Conservation (phyloP, 257 asterid genomes). For the Solanum tarijense region DNA sequence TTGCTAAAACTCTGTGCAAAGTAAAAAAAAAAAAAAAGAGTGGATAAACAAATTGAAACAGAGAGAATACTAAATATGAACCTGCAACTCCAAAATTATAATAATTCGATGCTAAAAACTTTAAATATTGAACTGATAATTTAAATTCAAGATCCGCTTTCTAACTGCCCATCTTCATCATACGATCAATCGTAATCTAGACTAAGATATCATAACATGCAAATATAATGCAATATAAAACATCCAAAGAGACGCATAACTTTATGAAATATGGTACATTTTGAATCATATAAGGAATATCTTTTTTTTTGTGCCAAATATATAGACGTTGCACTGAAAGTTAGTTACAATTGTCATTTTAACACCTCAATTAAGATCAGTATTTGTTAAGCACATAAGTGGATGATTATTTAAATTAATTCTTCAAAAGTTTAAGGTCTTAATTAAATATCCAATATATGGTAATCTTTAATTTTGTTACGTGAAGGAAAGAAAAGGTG, state of each 20-base stretch:
- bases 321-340: too few species aligned
- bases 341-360: too few species aligned
- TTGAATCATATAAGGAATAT: background rate
- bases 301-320: background rate
- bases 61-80: background rate
- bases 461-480: background rate
- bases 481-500: background rate
- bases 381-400: background rate
- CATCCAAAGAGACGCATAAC: background rate
- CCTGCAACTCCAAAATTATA: accelerated
- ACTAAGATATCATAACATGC: background rate
- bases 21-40: too few species aligned
- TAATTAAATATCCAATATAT: background rate
- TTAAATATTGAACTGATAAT: background rate
- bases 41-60: accelerated
- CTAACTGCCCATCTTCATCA: background rate
- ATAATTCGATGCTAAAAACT: too few species aligned
- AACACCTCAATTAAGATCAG: too few species aligned
- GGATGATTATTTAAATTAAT: too few species aligned
- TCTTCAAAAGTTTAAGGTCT: background rate
- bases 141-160: background rate
- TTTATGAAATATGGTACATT: background rate
- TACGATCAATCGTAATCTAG: background rate
- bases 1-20: too few species aligned
- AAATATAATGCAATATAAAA: background rate